Evolutionary conservation across 108 stramenopile genomes (phyloP), one percentile per base, ranked within the genome.

Genomic region (Skeletonema menzelii): DNA sequence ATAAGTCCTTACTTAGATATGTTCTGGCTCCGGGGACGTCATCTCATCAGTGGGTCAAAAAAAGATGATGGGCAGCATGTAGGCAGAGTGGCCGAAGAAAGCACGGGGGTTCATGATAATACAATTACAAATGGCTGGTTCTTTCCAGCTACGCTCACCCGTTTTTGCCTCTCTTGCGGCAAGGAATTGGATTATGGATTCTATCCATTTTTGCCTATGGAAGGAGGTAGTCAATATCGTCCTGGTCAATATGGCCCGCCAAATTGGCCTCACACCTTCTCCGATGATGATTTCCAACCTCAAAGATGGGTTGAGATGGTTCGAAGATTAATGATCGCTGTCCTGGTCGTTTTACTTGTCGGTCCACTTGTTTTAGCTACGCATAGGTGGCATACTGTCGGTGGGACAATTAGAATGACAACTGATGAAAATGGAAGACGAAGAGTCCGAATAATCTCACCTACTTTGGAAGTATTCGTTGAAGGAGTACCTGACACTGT

Each of bases 381-480:
- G 8, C 56, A 27, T 34, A 65, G 77, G 14, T 79, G 77, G 77
- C 58, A 38, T 27, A 57, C 65, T 5, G 77, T 79, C 2, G 77
- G 77, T 13, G 77, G 77, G 22, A 79, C 77, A 12, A 19, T 79
- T 6, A 64, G 77, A 30, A 42, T 72, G 8, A 30, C 65, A 2
- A 44, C 38, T 19, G 77, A 79, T 49, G 77, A 79, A 47, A 71
- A 72, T 38, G 77, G 77, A 8, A 22, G 37, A 35, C 59, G 77
- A 17, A 64, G 60, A 42, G 30, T 79, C 20, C 31, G 77, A 35
- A 15, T 79, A 11, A 71, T 79, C 22, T 46, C 65, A 30, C 77
- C 77, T 6, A 79, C 67, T 42, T 19, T 79, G 37, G 70, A 67
- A 31, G 60, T 65, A 12, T 77, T 77, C 22, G 58, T 77, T 24